A percentile compares a stretch with the other conserved stretches of the same genome.
Evolutionary conservation across 805 yeast genomes (phyloP).

Genomic region (Starmerella geochares): DNA sequence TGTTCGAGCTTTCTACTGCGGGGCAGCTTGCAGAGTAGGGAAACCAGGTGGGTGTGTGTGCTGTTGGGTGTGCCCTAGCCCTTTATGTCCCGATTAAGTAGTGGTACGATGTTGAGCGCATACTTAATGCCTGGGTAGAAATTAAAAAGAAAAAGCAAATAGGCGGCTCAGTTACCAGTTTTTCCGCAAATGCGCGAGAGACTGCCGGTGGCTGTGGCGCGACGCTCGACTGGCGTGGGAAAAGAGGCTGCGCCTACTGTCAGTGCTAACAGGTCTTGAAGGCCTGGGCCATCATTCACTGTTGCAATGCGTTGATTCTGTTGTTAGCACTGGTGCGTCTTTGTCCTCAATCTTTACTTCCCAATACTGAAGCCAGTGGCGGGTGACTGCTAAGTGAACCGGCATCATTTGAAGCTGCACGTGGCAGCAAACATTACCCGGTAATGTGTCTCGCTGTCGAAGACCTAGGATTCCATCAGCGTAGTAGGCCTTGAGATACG

Average conservation of each 20-base stretch:
- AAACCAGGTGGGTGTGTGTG: too few species aligned
- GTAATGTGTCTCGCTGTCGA: neutral
- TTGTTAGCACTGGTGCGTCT: neutral
- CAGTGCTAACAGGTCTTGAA: neutral
- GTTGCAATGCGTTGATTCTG: neutral
- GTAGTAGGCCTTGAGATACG: neutral
- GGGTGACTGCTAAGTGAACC: conserved; percentile 1
- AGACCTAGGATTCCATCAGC: conserved; percentile 4
- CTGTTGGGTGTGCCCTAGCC: too few species aligned
- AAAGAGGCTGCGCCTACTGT: neutral
- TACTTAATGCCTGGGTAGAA: too few species aligned
- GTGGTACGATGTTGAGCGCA: too few species aligned
- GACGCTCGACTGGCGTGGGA: neutral
- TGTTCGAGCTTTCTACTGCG: too few species aligned
- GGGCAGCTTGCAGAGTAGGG: too few species aligned
- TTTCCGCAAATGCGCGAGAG: too few species aligned
- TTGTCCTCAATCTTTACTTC: conserved; percentile 3
- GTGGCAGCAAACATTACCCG: neutral
- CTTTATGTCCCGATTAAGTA: too few species aligned
- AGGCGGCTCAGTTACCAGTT: too few species aligned
- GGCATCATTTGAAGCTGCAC: conserved; percentile 14
- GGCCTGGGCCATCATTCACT: neutral
- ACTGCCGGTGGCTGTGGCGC: neutral
- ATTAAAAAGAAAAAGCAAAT: too few species aligned
- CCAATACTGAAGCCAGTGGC: conserved; percentile 13